phyloP scores from a whole-genome alignment of 192 early-diverging fungal species.

The Linnemannia schmuckeri region DNA sequence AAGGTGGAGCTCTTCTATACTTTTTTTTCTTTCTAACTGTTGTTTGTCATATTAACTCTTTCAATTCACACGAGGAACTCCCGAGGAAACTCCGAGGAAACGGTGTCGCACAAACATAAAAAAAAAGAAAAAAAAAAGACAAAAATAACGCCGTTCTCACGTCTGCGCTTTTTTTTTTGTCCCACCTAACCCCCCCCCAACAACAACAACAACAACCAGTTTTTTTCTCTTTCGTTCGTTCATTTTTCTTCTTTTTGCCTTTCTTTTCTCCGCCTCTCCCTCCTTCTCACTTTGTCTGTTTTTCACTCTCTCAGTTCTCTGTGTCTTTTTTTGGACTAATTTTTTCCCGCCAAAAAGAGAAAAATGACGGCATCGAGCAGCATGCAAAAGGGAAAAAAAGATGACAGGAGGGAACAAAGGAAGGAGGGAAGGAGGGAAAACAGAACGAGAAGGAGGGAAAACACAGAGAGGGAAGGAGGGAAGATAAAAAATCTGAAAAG shows the following conservation, averaged over 20 bases:
- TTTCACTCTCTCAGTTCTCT: background rate
- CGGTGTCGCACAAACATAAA: too few species aligned
- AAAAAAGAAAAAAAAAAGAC: too few species aligned
- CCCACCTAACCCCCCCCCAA: background rate
- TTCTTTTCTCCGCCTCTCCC: background rate
- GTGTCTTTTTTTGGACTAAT: background rate
- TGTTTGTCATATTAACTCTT: background rate
- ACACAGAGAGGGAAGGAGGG: background rate
- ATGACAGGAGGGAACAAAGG: background rate
- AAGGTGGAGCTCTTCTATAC: background rate
- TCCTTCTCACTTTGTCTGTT: background rate
- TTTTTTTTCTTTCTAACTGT: background rate
- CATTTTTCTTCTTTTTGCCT: background rate
- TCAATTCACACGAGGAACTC: too few species aligned
- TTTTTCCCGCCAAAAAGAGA: conserved; percentile 30
- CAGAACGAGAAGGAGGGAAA: background rate
- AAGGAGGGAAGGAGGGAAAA: background rate
- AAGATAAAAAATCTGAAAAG: background rate
- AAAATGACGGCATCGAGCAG: background rate
- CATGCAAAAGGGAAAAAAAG: background rate
- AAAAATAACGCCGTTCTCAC: too few species aligned
- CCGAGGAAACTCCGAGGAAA: too few species aligned
- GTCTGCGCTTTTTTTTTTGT: background rate
- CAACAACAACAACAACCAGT: too few species aligned
- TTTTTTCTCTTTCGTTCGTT: background rate